Conservation (phyloP, 2,329 filamentous ascomycete genomes). For the Leptographium flavum region DNA sequence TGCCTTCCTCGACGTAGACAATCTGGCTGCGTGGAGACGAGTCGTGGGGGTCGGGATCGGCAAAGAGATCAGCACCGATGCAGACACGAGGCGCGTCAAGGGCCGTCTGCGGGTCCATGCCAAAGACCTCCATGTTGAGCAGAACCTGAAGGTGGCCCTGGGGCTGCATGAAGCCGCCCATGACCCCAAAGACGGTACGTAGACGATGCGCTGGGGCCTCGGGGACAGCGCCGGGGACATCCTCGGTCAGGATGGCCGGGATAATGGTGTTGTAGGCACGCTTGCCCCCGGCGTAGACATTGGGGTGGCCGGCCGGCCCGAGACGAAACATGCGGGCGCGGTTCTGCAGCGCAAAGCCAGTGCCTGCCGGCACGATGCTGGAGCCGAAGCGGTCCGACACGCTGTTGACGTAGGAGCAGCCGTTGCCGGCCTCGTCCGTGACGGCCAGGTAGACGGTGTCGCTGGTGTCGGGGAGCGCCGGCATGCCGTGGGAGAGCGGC, state of each 20-base stretch:
- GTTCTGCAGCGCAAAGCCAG: conserved; percentile 86
- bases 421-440: conserved; percentile 70
- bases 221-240: background rate
- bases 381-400: conserved; percentile 82
- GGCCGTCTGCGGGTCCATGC: conserved; percentile 67
- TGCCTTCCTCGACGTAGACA: conserved; percentile 71
- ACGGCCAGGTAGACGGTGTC: conserved; percentile 91
- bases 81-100: conserved; percentile 80
- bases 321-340: conserved; percentile 76
- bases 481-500: background rate
- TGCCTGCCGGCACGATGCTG: conserved; percentile 67
- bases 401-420: conserved; percentile 88
- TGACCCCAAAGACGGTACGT: conserved; percentile 46
- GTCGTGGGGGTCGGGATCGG: conserved; percentile 29
- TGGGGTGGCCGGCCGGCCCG: conserved; percentile 50
- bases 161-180: conserved; percentile 96
- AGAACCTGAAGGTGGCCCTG: conserved; percentile 90
- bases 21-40: conserved; percentile 36
- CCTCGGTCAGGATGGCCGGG: conserved; percentile 70
- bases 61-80: conserved; percentile 44
- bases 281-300: conserved; percentile 65
- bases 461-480: conserved; percentile 32
- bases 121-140: conserved; percentile 73
- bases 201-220: conserved; percentile 18
- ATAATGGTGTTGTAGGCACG: conserved; percentile 95